A percentile compares a stretch with the other conserved stretches of the same genome.
These are phyloP conservation scores for Monosporascus cannonballus DNA, from an alignment of 2,329 filamentous ascomycete species.

Conservation along the genomic window DNA sequence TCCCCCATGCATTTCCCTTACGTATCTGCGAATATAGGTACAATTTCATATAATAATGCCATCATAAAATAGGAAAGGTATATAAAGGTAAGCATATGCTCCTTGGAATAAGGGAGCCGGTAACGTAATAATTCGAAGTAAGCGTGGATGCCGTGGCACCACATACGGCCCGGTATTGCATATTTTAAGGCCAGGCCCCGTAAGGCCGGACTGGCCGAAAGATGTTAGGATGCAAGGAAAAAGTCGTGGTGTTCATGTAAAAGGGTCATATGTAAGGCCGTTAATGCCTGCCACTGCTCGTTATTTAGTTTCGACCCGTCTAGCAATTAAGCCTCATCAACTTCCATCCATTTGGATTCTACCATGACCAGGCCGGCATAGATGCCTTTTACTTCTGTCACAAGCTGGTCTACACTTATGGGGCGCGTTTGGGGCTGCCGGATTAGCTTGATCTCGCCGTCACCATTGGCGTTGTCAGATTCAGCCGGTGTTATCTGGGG, in stretches of 20 bases:
- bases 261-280: neutral
- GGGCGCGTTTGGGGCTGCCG: conserved; percentile 30
- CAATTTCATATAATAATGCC: neutral
- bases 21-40: neutral
- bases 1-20: neutral
- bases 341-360: conserved; percentile 75
- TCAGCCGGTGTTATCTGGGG: too few relatives aligned
- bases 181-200: neutral
- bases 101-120: neutral
- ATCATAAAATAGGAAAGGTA: neutral
- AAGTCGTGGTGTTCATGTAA: neutral
- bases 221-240: conserved; percentile 32
- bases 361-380: conserved; percentile 77
- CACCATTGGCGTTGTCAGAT: too few relatives aligned
- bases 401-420: conserved; percentile 68
- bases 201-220: neutral
- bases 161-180: neutral
- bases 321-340: conserved; percentile 49
- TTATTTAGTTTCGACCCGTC: neutral
- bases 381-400: conserved; percentile 71
- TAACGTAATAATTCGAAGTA: neutral
- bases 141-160: neutral
- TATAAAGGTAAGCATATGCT: neutral
- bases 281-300: neutral
- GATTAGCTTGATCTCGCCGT: neutral